These are phyloP conservation scores for Colletotrichum somersetense DNA, from an alignment of 2,329 filamentous ascomycete genomes.

Conservation along the genomic window DNA sequence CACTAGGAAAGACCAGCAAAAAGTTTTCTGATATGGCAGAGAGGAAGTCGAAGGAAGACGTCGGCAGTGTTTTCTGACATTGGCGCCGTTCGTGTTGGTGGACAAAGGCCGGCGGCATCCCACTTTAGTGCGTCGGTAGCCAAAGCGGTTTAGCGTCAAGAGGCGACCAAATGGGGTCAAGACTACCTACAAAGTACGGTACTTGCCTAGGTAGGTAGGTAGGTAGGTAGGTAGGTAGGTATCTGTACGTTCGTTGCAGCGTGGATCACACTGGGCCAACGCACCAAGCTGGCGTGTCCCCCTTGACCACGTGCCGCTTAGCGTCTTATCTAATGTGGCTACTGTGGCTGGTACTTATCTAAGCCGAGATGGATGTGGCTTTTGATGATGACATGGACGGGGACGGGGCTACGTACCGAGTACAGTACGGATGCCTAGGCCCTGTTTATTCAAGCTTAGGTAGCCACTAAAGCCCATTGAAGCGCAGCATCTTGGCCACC, in stretches of 20 bases:
- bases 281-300: no score
- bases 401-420: no score
- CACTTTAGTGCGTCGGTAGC: conserved; percentile 38
- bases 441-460: neutral
- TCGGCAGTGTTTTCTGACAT: conserved; percentile 22
- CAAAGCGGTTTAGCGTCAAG: conserved; percentile 36
- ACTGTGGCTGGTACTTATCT: neutral
- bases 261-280: no score
- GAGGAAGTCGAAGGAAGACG: neutral
- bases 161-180: no score
- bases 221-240: no score
- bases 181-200: no score
- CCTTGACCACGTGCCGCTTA: neutral
- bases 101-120: conserved; percentile 26
- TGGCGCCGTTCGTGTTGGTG: conserved; percentile 23
- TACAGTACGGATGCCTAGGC: no score
- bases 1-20: neutral
- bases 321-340: neutral
- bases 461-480: conserved; percentile 9
- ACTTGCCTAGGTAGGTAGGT: no score
- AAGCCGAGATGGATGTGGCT: conserved; percentile 1
- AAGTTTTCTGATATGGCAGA: conserved; percentile 10
- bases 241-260: no score
- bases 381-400: neutral
- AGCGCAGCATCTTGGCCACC: no score